Percentiles rank a stretch among this genome's conserved stretches.
Conservation (phyloP, 306 rosid species). For the Mucuna pruriens region DNA sequence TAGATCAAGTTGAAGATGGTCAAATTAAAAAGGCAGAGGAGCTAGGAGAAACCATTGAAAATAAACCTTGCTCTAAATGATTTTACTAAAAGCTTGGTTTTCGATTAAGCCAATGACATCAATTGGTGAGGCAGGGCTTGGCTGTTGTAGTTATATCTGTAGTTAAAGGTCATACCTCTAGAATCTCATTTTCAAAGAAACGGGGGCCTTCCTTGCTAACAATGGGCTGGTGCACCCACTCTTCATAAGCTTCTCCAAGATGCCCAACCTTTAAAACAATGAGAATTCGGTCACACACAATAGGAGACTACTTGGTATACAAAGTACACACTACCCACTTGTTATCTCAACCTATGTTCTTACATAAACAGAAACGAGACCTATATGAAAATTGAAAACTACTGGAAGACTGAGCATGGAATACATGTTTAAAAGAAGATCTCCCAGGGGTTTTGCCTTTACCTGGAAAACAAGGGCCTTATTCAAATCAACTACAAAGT, state of each 20-base stretch:
- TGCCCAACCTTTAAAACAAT: slow-evolving; percentile 80
- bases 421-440: background rate
- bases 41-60: background rate
- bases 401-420: slow-evolving; percentile 17
- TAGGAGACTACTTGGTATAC: slow-evolving; percentile 13
- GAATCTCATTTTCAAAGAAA: slow-evolving; percentile 73
- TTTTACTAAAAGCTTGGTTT: background rate
- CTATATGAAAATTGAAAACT: slow-evolving; percentile 24
- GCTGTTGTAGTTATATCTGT: background rate
- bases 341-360: background rate
- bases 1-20: slow-evolving; percentile 22
- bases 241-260: slow-evolving; percentile 90
- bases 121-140: slow-evolving; percentile 9
- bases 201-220: slow-evolving; percentile 90
- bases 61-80: slow-evolving; percentile 1
- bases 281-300: background rate
- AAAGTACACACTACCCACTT: background rate
- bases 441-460: background rate
- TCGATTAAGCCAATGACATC: background rate
- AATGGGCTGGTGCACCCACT: slow-evolving; percentile 97
- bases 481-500: slow-evolving; percentile 78
- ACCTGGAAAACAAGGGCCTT: slow-evolving; percentile 97
- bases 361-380: background rate
- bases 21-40: background rate
- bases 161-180: slow-evolving; percentile 68